A percentile compares a stretch with the other conserved stretches of the same genome.
These are phyloP conservation scores for Psilocybe subaeruginosa DNA, from an alignment of 768 basidiomycete genomes.

Conservation along the genomic window DNA sequence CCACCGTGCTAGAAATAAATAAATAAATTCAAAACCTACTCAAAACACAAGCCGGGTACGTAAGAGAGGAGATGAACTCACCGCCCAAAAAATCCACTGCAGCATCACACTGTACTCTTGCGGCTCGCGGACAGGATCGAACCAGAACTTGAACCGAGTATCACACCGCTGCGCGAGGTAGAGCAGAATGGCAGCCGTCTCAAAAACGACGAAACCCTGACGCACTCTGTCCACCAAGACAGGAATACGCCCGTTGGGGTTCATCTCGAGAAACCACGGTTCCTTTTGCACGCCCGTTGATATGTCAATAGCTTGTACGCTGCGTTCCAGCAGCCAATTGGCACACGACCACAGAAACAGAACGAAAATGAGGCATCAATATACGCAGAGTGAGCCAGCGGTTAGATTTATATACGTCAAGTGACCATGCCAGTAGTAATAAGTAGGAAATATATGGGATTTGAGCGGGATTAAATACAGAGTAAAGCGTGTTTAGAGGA, in stretches of 20 bases:
- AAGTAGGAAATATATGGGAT: background rate
- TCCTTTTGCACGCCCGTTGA: slow-evolving; percentile 47
- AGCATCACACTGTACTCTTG: slow-evolving; percentile 65
- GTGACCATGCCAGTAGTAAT: background rate
- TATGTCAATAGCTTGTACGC: slow-evolving; percentile 55
- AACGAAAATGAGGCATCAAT: background rate
- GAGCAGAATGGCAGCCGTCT: slow-evolving; percentile 75
- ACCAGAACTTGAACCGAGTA: slow-evolving; percentile 63
- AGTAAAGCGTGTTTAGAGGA: background rate
- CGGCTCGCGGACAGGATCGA: slow-evolving; percentile 47
- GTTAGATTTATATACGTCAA: background rate
- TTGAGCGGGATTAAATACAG: background rate
- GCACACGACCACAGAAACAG: background rate
- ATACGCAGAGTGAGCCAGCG: background rate
- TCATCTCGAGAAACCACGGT: slow-evolving; percentile 69
- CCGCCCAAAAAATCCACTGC: slow-evolving; percentile 85
- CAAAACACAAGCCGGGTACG: background rate
- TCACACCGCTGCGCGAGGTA: slow-evolving; percentile 82
- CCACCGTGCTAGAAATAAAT: slow-evolving; percentile 59
- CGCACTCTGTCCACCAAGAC: slow-evolving; percentile 59
- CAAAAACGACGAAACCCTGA: slow-evolving; percentile 64
- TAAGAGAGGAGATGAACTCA: slow-evolving; percentile 20
- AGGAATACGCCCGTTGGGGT: slow-evolving; percentile 72
- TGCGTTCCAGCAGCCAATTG: slow-evolving; percentile 22
- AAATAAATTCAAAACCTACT: background rate